These are phyloP conservation scores for Serpula lacrymans DNA, from an alignment of 768 basidiomycete species.

Conservation along the genomic window DNA sequence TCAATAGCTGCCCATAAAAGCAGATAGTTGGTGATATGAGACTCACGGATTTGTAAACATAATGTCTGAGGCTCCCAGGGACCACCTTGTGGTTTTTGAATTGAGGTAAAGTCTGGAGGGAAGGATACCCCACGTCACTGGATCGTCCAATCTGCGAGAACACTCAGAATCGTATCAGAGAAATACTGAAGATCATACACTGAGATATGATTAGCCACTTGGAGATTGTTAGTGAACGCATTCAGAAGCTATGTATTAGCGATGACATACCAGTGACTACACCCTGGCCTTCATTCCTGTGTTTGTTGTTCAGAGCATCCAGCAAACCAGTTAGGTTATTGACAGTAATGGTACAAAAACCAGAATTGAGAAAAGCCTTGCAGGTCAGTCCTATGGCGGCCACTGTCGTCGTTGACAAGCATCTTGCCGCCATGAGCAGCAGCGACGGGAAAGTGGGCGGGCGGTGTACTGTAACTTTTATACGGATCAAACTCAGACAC, in stretches of 20 bases:
- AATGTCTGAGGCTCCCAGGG: slow-evolving; percentile 88
- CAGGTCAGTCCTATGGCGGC: slow-evolving; percentile 69
- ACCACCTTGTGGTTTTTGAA: slow-evolving; percentile 75
- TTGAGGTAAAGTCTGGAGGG: slow-evolving; percentile 60
- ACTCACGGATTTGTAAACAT: slow-evolving; percentile 91
- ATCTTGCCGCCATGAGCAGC: too few relatives aligned
- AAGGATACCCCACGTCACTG: slow-evolving; percentile 83
- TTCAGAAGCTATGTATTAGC: slow-evolving; percentile 7
- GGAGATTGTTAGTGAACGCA: slow-evolving; percentile 3
- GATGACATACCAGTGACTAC: slow-evolving; percentile 64
- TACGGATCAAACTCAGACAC: background rate
- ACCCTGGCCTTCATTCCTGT: slow-evolving; percentile 52
- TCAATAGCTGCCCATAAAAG: slow-evolving; percentile 10
- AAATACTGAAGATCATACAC: slow-evolving; percentile 51
- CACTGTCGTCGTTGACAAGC: slow-evolving; percentile 62
- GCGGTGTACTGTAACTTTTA: background rate
- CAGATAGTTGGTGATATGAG: slow-evolving; percentile 2
- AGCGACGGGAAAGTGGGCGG: slow-evolving; percentile 30
- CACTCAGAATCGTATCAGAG: background rate
- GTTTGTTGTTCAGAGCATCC: slow-evolving; percentile 51
- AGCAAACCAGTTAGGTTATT: slow-evolving; percentile 65
- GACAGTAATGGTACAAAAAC: slow-evolving; percentile 66
- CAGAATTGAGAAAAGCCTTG: slow-evolving; percentile 71
- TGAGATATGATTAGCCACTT: slow-evolving; percentile 95
- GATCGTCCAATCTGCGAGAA: slow-evolving; percentile 68